Evolutionary conservation across 2,329 filamentous ascomycete genomes (phyloP), one percentile per base, ranked within the genome.

Genomic region (Colletotrichum sojae): DNA sequence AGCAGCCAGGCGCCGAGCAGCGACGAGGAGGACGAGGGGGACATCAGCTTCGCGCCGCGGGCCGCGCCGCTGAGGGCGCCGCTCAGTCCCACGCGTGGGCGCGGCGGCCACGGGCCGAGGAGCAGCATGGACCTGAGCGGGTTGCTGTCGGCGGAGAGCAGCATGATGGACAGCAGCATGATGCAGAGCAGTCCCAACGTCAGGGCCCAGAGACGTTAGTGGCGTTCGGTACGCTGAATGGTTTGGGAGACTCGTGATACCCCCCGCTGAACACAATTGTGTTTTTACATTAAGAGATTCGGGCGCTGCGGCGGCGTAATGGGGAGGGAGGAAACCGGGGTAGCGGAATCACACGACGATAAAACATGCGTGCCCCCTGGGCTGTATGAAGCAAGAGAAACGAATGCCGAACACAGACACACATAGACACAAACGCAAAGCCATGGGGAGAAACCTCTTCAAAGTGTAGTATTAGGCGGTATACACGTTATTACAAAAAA

Each of bases 111-210:
- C 10, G 63, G 43, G 58, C 55, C 52, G 31, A 74, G 80, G 79
- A 83, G 71, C 76, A 90, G 88, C 73, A 81, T 91, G 62, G 88
- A 90, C 71, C 79, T 89, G 54, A 89, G 85, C 72, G 84, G 86
- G 46, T 77, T 89, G 10, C 78, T 90, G 59, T 88, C 86, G 8
- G 80, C 83, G 45, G 86, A 89, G 65, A 89, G 88, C 76, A 90
- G 87, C 71, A 81, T 86, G 63, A 80, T 87, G 70, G 83, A 83
- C 1, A 88, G 1, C 76, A 89, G 86, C 71, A 81, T 86, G 63
- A 79, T 87, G 70, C 83, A 83, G 1, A 88, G 86, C 73, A 89
- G 87, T 73, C 88, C 88, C n/a, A 81, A 82, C 15, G 74, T 82
- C 10, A 80, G 81, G 64, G 80, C 84, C 13, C 73, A 75, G 31